phyloP scores from a whole-genome alignment of 768 basidiomycete genomes.

The Flagelloscypha sp. region DNA sequence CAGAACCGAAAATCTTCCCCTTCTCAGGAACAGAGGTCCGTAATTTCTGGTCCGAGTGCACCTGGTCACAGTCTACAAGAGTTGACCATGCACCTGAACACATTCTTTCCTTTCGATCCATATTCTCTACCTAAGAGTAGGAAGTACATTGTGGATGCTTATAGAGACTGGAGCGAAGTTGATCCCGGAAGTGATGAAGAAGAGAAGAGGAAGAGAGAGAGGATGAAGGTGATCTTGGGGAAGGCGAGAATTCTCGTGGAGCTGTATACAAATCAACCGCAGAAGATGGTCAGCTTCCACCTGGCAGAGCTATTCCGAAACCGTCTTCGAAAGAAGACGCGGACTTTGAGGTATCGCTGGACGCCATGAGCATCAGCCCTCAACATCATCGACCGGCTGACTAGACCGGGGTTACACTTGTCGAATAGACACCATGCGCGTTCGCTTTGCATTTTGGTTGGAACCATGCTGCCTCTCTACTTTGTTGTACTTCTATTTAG shows the following conservation, averaged over 20 bases:
- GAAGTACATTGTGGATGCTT: conserved; percentile 71
- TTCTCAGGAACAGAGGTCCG: conserved; percentile 12
- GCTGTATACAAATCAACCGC: conserved; percentile 16
- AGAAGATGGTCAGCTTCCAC: conserved; percentile 9
- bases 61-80: conserved; percentile 24
- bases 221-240: conserved; percentile 35
- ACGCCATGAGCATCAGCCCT: conserved; percentile 82
- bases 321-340: conserved; percentile 30
- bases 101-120: conserved; percentile 98
- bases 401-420: too few species aligned
- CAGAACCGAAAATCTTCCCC: conserved; percentile 61
- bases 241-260: conserved; percentile 24
- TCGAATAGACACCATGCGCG: too few species aligned
- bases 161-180: conserved; percentile 85
- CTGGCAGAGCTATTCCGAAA: conserved; percentile 15
- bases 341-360: conserved; percentile 59
- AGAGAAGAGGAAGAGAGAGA: conserved; percentile 61
- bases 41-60: conserved; percentile 9
- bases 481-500: too few species aligned
- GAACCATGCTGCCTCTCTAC: too few species aligned
- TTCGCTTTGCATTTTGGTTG: too few species aligned
- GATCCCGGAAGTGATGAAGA: conserved; percentile 63
- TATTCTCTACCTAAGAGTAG: conserved; percentile 81
- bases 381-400: too few species aligned
- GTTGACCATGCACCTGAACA: conserved; percentile 66